Evolutionary conservation across 163 green algal genomes (phyloP).

Genomic region (Chlamydomonas reinhardtii): DNA sequence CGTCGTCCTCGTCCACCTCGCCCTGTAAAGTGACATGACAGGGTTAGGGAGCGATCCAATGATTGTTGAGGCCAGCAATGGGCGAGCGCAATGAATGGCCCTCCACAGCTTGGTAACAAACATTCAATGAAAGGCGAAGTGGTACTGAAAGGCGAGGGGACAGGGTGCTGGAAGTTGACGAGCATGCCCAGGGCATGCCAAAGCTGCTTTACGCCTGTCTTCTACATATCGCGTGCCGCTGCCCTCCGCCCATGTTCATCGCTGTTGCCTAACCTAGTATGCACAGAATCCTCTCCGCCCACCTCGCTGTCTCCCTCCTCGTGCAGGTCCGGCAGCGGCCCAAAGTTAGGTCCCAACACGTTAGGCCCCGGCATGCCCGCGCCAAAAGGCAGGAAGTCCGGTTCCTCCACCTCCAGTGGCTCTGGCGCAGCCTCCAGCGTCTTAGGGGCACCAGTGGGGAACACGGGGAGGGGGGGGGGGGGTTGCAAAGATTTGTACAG

Average conservation of each 20-base stretch:
- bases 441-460: background rate
- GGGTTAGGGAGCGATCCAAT: too few relatives aligned
- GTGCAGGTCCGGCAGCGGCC: slow-evolving; percentile 36
- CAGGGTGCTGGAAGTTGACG: too few relatives aligned
- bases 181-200: background rate
- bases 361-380: background rate
- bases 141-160: too few relatives aligned
- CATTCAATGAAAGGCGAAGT: too few relatives aligned
- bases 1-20: slow-evolving; percentile 43
- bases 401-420: slow-evolving; percentile 29
- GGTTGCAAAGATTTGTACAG: too few relatives aligned
- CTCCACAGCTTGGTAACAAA: too few relatives aligned
- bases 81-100: too few relatives aligned
- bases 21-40: background rate
- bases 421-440: slow-evolving; percentile 1
- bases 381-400: background rate
- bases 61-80: too few relatives aligned
- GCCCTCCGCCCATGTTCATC: background rate
- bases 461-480: background rate
- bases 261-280: too few relatives aligned
- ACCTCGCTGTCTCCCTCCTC: slow-evolving; percentile 38
- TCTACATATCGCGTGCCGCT: too few relatives aligned
- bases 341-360: background rate
- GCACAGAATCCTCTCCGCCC: background rate
- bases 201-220: too few relatives aligned